Base-by-base conservation (phyloP, 176 grass and related monocot species). In the Dactylis glomerata region DNA sequence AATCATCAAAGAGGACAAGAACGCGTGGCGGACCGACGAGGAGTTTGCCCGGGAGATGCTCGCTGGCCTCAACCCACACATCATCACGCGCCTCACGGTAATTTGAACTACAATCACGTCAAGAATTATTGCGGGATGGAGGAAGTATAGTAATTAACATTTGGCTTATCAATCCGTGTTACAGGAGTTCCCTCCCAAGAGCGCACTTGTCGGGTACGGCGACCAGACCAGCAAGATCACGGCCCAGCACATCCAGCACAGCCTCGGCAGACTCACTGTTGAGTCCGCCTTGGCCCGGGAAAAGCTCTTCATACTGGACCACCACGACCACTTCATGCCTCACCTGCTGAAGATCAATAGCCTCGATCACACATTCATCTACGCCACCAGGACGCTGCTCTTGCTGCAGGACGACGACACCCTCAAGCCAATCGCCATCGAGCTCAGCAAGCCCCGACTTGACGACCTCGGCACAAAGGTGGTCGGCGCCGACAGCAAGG, bases 321-420 rank as follows among this genome's bases (percentile, higher is more conserved):
- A 97, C 83, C 91, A 97, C 34, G 94, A 97, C 37, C 28, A 84
- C 27, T 82, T 88, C 73, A 92, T 97, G 63, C 94, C 94, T 1
- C 93, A 77, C 69, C 54, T 97, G 10, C 17, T 69, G 0, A 42
- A 86, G 1, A 37, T 97, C 28, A 97, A 97, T 73, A 72, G 47
- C 4, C 58, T 84, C 0, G 1, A 27, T 0, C 66, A 14, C 20
- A 70, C 19, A 47, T 92, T 85, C 71, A 83, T 91, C 19, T 97
- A 97, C n/a, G 94, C 94, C 17, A 83, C 89, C 8, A 67, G 91
- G 63, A 92, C 91, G 15, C 33, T 96, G 1, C 19, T 87, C 3
- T 85, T 85, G 59, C 59, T 54, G 19, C 24, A 33, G 19, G 84
- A 54, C 27, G 47, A 87, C 24, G 76, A 32, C 31, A 80, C 76